Evolutionary conservation across 768 basidiomycete genomes (phyloP).

Genomic region (Agaricus blazei): DNA sequence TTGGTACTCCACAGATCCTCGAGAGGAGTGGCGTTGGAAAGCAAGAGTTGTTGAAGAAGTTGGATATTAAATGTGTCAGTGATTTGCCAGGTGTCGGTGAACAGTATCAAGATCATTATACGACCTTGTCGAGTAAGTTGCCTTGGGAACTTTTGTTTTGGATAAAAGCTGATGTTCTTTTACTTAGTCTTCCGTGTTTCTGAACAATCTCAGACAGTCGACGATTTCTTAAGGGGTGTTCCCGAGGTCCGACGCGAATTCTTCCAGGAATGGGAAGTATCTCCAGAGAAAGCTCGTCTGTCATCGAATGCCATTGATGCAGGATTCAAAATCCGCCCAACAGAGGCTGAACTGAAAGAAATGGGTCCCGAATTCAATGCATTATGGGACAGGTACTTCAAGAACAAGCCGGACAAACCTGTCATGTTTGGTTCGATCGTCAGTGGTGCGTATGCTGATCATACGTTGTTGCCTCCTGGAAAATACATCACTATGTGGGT

Average conservation of each 20-base stretch:
- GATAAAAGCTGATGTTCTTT: background rate
- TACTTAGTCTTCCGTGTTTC: conserved; percentile 61
- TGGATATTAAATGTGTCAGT: conserved; percentile 58
- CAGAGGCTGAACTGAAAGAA: conserved; percentile 64
- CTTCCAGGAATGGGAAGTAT: conserved; percentile 60
- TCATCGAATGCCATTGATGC: conserved; percentile 72
- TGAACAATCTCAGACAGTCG: conserved; percentile 55
- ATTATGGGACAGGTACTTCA: conserved; percentile 68
- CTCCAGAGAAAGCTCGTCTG: conserved; percentile 62
- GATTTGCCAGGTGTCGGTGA: conserved; percentile 71
- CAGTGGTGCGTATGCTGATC: conserved; percentile 58
- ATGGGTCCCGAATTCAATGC: conserved; percentile 76
- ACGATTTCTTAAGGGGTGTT: conserved; percentile 69
- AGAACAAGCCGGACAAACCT: conserved; percentile 77
- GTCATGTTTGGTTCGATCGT: conserved; percentile 71
- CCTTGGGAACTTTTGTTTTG: background rate
- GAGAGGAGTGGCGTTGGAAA: conserved; percentile 69
- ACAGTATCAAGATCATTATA: conserved; percentile 73
- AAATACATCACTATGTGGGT: conserved; percentile 63
- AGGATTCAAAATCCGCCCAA: conserved; percentile 73
- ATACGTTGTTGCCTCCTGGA: conserved; percentile 63
- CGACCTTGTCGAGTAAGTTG: conserved; percentile 53
- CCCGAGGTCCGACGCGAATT: conserved; percentile 52
- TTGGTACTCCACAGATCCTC: conserved; percentile 69
- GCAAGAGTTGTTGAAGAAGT: conserved; percentile 46